phyloP scores from a whole-genome alignment of 768 basidiomycete genomes.

The Inosperma sp. region DNA sequence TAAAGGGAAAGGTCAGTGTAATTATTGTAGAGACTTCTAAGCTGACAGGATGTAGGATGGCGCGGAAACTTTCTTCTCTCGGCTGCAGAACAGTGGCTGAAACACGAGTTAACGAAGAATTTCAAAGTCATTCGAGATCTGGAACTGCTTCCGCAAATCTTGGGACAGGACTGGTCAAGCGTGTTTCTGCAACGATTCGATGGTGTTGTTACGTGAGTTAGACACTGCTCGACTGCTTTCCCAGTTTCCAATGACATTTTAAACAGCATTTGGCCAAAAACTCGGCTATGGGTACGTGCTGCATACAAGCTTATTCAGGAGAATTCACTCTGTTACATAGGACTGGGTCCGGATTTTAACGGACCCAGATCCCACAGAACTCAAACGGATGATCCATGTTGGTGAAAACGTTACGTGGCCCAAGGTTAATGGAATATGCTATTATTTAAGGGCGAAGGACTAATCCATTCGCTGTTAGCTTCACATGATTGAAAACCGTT shows the following conservation, averaged over 20 bases:
- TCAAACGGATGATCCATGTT: conserved; percentile 81
- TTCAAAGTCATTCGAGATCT: conserved; percentile 97
- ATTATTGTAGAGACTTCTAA: not conserved
- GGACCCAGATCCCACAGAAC: conserved; percentile 75
- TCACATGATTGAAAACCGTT: conserved; percentile 92
- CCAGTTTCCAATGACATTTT: conserved; percentile 7
- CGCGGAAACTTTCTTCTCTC: conserved; percentile 90
- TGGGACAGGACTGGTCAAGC: conserved; percentile 94
- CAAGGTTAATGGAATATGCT: too few relatives aligned
- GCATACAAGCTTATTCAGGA: not conserved
- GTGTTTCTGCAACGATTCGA: conserved; percentile 96
- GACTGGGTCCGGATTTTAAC: conserved; percentile 83
- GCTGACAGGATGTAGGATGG: conserved; percentile 59
- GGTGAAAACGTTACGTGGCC: conserved; percentile 96
- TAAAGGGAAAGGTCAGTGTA: conserved; percentile 74
- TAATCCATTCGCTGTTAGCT: too few relatives aligned
- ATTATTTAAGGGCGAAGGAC: too few relatives aligned
- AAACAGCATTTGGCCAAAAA: conserved; percentile 77
- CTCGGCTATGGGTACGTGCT: conserved; percentile 59
- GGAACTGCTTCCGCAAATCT: conserved; percentile 87
- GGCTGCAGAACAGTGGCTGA: conserved; percentile 91
- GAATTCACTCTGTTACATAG: conserved; percentile 31
- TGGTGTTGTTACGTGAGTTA: conserved; percentile 74
- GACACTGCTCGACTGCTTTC: not conserved
- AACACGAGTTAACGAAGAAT: conserved; percentile 94